Evolutionary conservation across 768 basidiomycete genomes (phyloP), one percentile per base, ranked within the genome.

Genomic region (Amanita inopinata): DNA sequence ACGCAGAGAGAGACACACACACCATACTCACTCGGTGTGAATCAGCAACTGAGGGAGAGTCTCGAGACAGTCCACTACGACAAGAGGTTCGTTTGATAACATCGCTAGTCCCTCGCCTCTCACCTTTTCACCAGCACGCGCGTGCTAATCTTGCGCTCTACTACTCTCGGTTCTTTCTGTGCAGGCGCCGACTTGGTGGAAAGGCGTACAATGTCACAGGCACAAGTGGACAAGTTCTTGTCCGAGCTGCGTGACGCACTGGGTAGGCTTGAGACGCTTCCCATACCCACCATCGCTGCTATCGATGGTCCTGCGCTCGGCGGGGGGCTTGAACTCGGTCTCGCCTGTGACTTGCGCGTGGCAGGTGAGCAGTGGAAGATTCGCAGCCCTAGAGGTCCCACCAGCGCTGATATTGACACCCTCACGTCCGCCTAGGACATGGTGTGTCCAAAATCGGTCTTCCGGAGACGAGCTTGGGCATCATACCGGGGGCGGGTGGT

Each of bases 241-340:
- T 61, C 69, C 37, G 78, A 83, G 51, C 67, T 96, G 17, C 76
- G 92, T 20, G 65, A 67, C 28, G 73, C 86, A 6, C 61, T 97
- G 30, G 69, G 73, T 20, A 75, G 74, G 53, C 73, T 97, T n/a
- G 90, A 92, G 61, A 66, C 70, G 30, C 65, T 94, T 24, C 83
- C 84, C 4, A 75, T 93, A 66, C 92, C 92, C 3, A 93, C 89
- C 11, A 85, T 96, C 43, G 85, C 85, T 25, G 89, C 91, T 3
- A 85, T 97, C 31, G 92, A 96, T 56, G 92, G 92, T 0, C 88
- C 87, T 14, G 92, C 92, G 6, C 69, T 97, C 0, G 92, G 92
- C 7, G 92, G 92, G n/a, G 92, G 92, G 1, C 69, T 92, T 20
- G 92, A 97, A 60, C 61, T 96, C 45, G 73, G 82, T 45, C 70